phyloP scores from a whole-genome alignment of 768 basidiomycete species.

The Mycena amicta region DNA sequence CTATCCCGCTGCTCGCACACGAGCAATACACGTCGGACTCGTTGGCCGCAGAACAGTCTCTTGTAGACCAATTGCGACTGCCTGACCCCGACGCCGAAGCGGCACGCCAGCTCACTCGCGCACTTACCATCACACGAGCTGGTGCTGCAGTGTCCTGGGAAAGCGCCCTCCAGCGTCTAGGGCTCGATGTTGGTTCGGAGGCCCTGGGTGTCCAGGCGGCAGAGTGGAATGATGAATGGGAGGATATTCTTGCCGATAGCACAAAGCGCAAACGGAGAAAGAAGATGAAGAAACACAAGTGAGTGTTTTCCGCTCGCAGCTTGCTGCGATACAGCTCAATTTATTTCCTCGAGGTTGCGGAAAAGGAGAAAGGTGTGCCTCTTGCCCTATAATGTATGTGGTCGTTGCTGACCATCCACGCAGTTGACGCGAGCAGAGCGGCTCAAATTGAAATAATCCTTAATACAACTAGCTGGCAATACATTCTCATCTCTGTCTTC shows the following conservation, averaged over 20 bases:
- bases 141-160: constrained; percentile 72
- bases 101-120: constrained; percentile 76
- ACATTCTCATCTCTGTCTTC: constrained; percentile 13
- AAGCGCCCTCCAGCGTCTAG: constrained; percentile 62
- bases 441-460: constrained; percentile 37
- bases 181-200: constrained; percentile 55
- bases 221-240: constrained; percentile 59
- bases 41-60: background rate
- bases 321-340: too few species aligned
- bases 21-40: constrained; percentile 25
- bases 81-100: constrained; percentile 76
- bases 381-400: too few species aligned
- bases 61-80: background rate
- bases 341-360: too few species aligned
- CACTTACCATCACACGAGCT: constrained; percentile 68
- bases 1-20: constrained; percentile 27
- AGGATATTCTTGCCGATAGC: constrained; percentile 76
- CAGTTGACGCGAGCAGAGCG: constrained; percentile 50
- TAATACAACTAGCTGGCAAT: constrained; percentile 23
- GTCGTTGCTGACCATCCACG: constrained; percentile 22
- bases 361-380: constrained; percentile 82
- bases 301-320: too few species aligned
- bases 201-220: constrained; percentile 51
- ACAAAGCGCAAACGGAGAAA: constrained; percentile 82
- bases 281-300: constrained; percentile 99